Percentiles rank a stretch among this genome's conserved stretches.
phyloP scores from a whole-genome alignment of 106 monocot genomes.

The Platanthera zijinensis region DNA sequence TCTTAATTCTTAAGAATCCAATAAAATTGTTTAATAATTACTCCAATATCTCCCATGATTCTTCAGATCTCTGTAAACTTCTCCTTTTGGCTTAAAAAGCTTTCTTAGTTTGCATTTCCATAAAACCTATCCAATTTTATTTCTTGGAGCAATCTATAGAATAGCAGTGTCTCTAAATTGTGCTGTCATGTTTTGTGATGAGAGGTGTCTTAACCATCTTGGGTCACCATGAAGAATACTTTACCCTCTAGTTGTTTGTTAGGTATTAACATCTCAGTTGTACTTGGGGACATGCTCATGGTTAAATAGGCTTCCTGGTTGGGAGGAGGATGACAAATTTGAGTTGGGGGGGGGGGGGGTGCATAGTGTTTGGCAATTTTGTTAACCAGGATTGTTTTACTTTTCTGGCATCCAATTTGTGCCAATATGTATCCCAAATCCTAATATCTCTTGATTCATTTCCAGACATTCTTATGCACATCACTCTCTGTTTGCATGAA shows the following conservation, averaged over 20 bases:
- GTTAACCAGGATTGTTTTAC: neutral
- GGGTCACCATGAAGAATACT: neutral
- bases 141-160: neutral
- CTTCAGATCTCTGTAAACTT: no score
- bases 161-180: neutral
- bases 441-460: neutral
- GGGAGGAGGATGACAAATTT: neutral
- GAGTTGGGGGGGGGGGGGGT: neutral
- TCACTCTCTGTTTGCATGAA: neutral
- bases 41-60: no score
- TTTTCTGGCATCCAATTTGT: neutral
- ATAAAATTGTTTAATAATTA: no score
- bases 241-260: neutral
- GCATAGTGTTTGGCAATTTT: neutral
- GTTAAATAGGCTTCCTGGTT: neutral
- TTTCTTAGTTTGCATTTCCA: no score
- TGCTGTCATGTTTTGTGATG: neutral
- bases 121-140: neutral
- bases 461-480: neutral
- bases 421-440: neutral
- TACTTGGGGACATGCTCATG: neutral
- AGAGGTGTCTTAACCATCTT: neutral
- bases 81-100: no score
- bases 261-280: neutral
- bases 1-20: no score